A percentile compares a stretch with the other conserved stretches of the same genome.
phyloP scores from a whole-genome alignment of 116 monocot species.

The Cymodocea nodosa region DNA sequence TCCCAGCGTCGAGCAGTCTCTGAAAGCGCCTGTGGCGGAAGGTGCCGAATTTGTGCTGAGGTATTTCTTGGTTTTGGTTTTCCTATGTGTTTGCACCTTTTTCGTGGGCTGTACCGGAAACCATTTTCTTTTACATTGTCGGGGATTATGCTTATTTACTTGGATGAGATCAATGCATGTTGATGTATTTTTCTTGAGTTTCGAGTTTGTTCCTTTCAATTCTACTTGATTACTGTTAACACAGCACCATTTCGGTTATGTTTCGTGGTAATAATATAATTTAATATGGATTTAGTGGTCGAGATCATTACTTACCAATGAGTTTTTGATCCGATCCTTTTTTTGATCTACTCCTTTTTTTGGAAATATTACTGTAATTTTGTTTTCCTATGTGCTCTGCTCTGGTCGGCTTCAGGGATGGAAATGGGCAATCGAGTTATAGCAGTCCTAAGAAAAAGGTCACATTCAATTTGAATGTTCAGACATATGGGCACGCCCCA shows the following conservation, averaged over 20 bases:
- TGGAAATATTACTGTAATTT: background rate
- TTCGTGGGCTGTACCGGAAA: too few species aligned
- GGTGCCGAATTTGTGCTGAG: background rate
- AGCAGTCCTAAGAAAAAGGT: constrained; percentile 60
- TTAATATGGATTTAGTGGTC: too few species aligned
- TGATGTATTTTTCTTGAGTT: too few species aligned
- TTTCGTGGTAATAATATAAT: too few species aligned
- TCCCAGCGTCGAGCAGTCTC: background rate
- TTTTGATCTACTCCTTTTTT: background rate
- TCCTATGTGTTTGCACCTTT: background rate
- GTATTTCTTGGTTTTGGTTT: background rate
- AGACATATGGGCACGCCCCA: constrained; percentile 28
- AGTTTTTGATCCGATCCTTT: too few species aligned
- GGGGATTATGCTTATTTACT: too few species aligned
- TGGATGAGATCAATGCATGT: too few species aligned
- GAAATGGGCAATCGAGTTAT: background rate
- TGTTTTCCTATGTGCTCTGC: background rate
- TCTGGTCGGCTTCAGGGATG: background rate
- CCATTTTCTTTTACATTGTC: too few species aligned
- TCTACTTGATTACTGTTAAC: too few species aligned
- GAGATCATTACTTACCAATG: too few species aligned
- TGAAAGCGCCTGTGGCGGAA: background rate
- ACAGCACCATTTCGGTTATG: too few species aligned
- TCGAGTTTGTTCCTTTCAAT: too few species aligned
- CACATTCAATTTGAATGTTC: constrained; percentile 79